Conservation (phyloP, 805 yeast genomes). For the Wickerhamiella kazuoi region DNA sequence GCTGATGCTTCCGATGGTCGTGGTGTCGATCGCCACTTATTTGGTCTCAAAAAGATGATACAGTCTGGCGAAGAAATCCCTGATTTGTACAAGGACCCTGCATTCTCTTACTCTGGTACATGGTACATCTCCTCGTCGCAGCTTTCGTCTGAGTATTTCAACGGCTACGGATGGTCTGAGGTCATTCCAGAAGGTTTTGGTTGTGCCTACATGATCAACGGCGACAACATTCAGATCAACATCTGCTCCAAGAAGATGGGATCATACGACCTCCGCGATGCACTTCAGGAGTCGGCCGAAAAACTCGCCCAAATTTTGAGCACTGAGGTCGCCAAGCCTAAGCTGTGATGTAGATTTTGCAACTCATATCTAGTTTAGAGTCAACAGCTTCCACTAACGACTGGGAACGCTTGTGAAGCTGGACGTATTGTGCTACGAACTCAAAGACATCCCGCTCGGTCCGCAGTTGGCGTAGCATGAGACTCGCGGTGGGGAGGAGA, state of each 20-base stretch:
- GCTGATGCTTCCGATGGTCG: constrained; percentile 64
- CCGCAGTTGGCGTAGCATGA: neutral
- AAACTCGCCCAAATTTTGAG: constrained; percentile 54
- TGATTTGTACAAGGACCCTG: constrained; percentile 55
- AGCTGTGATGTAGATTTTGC: constrained; percentile 16
- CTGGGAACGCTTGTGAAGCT: too few relatives aligned
- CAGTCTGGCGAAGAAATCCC: constrained; percentile 40
- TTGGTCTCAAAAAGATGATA: constrained; percentile 67
- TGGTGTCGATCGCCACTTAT: constrained; percentile 87
- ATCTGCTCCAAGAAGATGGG: constrained; percentile 53
- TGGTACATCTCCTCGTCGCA: constrained; percentile 89
- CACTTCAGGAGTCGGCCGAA: constrained; percentile 59
- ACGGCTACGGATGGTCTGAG: constrained; percentile 92
- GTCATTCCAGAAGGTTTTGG: constrained; percentile 91
- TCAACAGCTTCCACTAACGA: neutral
- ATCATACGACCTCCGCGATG: constrained; percentile 34
- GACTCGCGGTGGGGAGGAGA: neutral
- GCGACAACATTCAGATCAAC: constrained; percentile 70
- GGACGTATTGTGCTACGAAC: too few relatives aligned
- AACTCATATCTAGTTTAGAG: neutral
- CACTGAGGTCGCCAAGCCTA: constrained; percentile 21
- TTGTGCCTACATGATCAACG: constrained; percentile 79
- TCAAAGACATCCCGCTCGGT: too few relatives aligned
- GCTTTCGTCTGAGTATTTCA: constrained; percentile 64
- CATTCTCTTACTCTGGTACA: constrained; percentile 54